A percentile compares a stretch with the other conserved stretches of the same genome.
phyloP scores from a whole-genome alignment of 176 grass and related monocot genomes.

The Panicum miliaceum region DNA sequence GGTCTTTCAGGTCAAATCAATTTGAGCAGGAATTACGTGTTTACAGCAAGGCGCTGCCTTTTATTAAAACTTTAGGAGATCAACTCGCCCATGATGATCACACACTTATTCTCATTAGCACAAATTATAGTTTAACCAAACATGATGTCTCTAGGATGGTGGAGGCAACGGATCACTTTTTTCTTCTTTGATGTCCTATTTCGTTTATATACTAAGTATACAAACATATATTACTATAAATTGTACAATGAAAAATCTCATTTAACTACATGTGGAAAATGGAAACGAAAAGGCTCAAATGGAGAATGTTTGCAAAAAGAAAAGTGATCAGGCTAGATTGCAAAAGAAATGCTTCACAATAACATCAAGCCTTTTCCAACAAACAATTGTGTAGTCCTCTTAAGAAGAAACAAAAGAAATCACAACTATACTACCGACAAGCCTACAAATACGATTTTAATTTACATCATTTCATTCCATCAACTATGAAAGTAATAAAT shows the following conservation, averaged over 20 bases:
- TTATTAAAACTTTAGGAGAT: not conserved
- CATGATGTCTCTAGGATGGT: not conserved
- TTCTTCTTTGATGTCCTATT: too few relatives aligned
- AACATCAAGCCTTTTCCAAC: not conserved
- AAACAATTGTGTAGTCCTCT: not conserved
- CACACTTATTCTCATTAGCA: not conserved
- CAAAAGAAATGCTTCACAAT: not conserved
- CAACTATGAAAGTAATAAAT: not conserved
- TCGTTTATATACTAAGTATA: not conserved
- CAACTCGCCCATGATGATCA: not conserved
- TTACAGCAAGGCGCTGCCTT: not conserved
- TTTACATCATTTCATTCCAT: not conserved
- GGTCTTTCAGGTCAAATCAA: not conserved
- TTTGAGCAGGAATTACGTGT: not conserved
- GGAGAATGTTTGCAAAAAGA: too few relatives aligned
- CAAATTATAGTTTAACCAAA: not conserved
- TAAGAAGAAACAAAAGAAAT: not conserved
- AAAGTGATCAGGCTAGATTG: too few relatives aligned
- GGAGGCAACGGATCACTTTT: not conserved
- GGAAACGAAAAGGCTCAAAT: not conserved
- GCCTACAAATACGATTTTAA: slow-evolving; percentile 1
- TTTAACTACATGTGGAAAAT: not conserved
- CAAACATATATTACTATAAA: not conserved
- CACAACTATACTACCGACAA: not conserved
- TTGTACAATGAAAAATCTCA: not conserved